Evolutionary conservation across 2,329 filamentous ascomycete genomes (phyloP), one percentile per base, ranked within the genome.

Genomic region (Teratosphaeria viscida): DNA sequence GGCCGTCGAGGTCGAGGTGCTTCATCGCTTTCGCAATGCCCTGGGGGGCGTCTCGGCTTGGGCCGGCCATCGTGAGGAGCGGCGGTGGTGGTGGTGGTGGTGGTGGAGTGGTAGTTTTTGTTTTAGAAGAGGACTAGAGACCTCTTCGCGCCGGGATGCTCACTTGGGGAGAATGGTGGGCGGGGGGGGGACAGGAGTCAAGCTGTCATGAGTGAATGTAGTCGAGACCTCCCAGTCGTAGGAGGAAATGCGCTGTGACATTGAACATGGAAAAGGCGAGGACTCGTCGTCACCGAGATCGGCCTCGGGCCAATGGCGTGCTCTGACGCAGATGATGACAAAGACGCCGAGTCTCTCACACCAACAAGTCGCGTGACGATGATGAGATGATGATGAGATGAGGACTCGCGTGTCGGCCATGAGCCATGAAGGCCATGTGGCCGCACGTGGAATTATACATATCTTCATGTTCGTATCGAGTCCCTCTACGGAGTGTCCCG

Each of bases 1-100:
- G 88, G 52, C 90, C 90, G 69, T 92, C 88, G 61, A 91, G 79
- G 72, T 95, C 90, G 64, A 92, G 79, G 66, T 84, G 67, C 43
- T 73, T 72, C 60, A 77, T 68, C 57, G 71, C 72, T 67, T 77
- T 78, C 62, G 69, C 74, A 58, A 73, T 66, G 60, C 66, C 72
- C 66, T 68, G 72, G 65, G 66, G 63, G 37, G 61, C 57, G n/a
- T 63, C 63, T 10, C 23, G 16, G 19, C 43, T 49, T 5, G 43
- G 43, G 19, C 43, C 43, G 43, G 43, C 43, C 43, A 49, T 49
- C 5, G 37, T 14, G 12, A 23, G 23, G 23, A 23, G 23, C 2
- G 23, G 23, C 23, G 61, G 63, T 57, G 55, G 61, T 60, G 32
- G 59, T 60, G 29, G 67, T 64, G 69, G 71, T 72, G 43, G 53